Percentiles rank a stretch among this genome's conserved stretches.
Conservation (phyloP, 495 filamentous ascomycete genomes). For the Staphylotrichum tortipilum region DNA sequence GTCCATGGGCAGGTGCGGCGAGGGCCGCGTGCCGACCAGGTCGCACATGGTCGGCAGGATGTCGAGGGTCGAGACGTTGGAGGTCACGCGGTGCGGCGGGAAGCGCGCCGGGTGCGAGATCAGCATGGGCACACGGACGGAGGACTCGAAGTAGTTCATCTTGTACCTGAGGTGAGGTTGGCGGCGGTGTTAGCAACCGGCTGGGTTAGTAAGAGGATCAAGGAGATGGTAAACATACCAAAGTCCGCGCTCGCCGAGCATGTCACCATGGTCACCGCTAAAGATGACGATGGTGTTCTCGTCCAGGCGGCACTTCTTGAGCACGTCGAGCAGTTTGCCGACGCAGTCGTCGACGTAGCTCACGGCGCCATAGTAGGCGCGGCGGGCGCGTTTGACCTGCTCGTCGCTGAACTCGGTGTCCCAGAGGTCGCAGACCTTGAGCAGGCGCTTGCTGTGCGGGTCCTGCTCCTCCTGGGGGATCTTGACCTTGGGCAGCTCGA, state of each 20-base stretch:
- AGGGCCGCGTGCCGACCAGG: conserved; percentile 57
- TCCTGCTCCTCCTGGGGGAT: conserved; percentile 74
- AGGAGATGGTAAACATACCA: conserved; percentile 44
- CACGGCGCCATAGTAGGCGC: conserved; percentile 82
- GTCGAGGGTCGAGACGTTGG: conserved; percentile 81
- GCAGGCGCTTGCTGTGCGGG: conserved; percentile 67
- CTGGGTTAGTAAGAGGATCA: not conserved
- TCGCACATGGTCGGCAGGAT: conserved; percentile 77
- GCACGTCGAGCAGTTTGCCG: conserved; percentile 62
- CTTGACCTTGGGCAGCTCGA: conserved; percentile 62
- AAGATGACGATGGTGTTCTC: conserved; percentile 82
- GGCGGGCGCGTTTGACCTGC: conserved; percentile 65
- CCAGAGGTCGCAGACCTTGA: conserved; percentile 74
- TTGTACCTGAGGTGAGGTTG: conserved; percentile 58
- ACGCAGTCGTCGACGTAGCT: conserved; percentile 84
- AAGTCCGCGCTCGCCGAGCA: conserved; percentile 79
- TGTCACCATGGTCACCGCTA: conserved; percentile 83
- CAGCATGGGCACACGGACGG: conserved; percentile 73
- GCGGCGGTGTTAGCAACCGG: not conserved
- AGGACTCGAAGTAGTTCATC: conserved; percentile 84
- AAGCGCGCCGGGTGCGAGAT: conserved; percentile 63
- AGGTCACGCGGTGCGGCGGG: conserved; percentile 53
- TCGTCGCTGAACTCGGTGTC: conserved; percentile 69
- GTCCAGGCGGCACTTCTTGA: conserved; percentile 65
- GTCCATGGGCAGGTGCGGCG: conserved; percentile 62